Conservation (phyloP, 116 monocot species). For the Phalaenopsis hybrid region DNA sequence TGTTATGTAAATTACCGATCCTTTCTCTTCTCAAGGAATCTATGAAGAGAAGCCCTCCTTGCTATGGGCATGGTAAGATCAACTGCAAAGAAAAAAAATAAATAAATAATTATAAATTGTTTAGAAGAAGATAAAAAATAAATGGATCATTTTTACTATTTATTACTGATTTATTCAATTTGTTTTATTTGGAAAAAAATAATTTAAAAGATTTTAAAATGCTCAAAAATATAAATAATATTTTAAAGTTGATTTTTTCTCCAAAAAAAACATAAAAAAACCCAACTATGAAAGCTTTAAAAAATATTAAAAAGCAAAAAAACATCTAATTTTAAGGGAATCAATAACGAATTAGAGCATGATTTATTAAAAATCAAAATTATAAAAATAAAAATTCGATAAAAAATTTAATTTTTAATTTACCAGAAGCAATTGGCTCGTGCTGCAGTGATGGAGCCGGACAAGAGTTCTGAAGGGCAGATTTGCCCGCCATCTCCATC, state of each 20-base stretch:
- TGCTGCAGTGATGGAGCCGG: neutral
- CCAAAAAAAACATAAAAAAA: no score
- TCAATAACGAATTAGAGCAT: neutral
- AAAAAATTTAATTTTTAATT: neutral
- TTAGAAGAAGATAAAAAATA: neutral
- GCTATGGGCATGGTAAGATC: slow-evolving; percentile 56
- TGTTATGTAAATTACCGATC: slow-evolving; percentile 31
- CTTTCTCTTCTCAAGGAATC: slow-evolving; percentile 76
- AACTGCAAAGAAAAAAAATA: neutral
- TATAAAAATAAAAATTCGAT: neutral
- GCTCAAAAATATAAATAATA: no score
- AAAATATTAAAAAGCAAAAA: no score
- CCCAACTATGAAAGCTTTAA: no score
- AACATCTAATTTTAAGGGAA: neutral
- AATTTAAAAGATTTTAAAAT: no score
- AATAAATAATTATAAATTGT: neutral
- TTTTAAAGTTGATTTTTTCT: no score
- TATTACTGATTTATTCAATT: neutral
- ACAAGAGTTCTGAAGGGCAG: neutral
- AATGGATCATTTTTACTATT: neutral
- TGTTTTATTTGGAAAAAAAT: neutral
- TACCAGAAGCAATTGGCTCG: neutral
- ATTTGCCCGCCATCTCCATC: slow-evolving; percentile 30
- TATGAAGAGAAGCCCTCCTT: slow-evolving; percentile 56
- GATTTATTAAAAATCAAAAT: neutral